A percentile compares a stretch with the other conserved stretches of the same genome.
Evolutionary conservation across 495 filamentous ascomycete species (phyloP).

Genomic region (Aspergillus ostianus): DNA sequence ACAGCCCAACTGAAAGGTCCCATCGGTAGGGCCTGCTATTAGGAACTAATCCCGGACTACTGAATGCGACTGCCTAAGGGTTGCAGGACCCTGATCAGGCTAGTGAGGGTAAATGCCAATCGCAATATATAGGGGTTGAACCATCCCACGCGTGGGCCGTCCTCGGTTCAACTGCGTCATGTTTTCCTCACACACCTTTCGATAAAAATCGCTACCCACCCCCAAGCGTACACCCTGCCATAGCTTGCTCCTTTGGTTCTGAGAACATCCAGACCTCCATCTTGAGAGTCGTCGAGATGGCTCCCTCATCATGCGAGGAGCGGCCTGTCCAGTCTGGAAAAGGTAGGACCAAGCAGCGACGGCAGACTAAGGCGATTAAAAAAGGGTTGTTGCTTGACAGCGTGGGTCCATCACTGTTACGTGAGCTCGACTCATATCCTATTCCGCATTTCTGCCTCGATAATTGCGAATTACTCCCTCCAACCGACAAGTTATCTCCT

Average conservation of each 20-base stretch:
- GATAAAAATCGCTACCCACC: neutral
- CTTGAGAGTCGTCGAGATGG: neutral
- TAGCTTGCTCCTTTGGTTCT: neutral
- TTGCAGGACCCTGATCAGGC: neutral
- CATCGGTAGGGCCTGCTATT: too few species aligned
- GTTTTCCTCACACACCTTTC: neutral
- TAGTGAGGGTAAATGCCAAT: neutral
- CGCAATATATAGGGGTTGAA: neutral
- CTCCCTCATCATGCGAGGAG: neutral
- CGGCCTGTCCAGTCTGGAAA: neutral
- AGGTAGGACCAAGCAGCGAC: neutral
- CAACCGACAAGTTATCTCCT: neutral
- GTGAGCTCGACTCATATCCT: neutral
- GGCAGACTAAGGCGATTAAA: neutral
- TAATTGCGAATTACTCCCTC: neutral
- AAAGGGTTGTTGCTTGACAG: neutral
- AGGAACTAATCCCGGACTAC: neutral
- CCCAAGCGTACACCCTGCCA: neutral
- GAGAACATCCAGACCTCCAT: neutral
- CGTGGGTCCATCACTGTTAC: neutral
- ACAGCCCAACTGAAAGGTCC: too few species aligned
- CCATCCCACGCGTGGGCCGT: neutral
- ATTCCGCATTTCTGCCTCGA: neutral
- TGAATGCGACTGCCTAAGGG: conserved; percentile 8
- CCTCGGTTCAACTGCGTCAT: neutral